A percentile compares a stretch with the other conserved stretches of the same genome.
phyloP scores from a whole-genome alignment of 139 green algal species.

The Chlamydomonas sp. region DNA sequence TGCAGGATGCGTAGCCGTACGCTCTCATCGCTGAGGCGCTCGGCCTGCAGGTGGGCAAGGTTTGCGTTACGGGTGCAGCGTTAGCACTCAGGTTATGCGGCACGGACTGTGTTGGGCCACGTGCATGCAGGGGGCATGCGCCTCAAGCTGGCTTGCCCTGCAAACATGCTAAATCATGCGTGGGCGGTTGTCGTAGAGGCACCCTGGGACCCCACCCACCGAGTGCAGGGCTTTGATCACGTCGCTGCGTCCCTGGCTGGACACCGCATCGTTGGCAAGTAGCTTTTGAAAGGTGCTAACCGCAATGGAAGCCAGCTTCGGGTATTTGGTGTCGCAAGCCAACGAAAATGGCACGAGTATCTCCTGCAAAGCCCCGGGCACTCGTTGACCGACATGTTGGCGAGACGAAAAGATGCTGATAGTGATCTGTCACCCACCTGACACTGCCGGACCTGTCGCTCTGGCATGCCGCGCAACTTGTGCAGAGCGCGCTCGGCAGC shows the following conservation, averaged over 20 bases:
- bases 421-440: background rate
- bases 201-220: no score
- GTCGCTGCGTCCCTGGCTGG: slow-evolving; percentile 51
- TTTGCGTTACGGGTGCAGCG: no score
- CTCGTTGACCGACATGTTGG: background rate
- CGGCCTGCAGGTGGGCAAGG: no score
- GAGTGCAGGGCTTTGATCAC: slow-evolving; percentile 71
- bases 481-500: slow-evolving; percentile 71
- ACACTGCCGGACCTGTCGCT: slow-evolving; percentile 13
- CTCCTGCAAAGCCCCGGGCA: slow-evolving; percentile 64
- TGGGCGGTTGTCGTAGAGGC: no score
- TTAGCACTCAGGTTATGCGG: no score
- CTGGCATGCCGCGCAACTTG: slow-evolving; percentile 55
- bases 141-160: no score
- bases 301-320: slow-evolving; percentile 69
- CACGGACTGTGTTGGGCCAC: no score
- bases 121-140: no score
- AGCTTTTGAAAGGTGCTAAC: slow-evolving; percentile 86
- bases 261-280: slow-evolving; percentile 79
- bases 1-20: slow-evolving; percentile 33
- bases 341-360: slow-evolving; percentile 82
- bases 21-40: slow-evolving; percentile 34
- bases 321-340: slow-evolving; percentile 80
- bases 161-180: no score
- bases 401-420: background rate